Percentiles rank a stretch among this genome's conserved stretches.
phyloP scores from a whole-genome alignment of 2,329 filamentous ascomycete species.

The Neonectria coccinea region DNA sequence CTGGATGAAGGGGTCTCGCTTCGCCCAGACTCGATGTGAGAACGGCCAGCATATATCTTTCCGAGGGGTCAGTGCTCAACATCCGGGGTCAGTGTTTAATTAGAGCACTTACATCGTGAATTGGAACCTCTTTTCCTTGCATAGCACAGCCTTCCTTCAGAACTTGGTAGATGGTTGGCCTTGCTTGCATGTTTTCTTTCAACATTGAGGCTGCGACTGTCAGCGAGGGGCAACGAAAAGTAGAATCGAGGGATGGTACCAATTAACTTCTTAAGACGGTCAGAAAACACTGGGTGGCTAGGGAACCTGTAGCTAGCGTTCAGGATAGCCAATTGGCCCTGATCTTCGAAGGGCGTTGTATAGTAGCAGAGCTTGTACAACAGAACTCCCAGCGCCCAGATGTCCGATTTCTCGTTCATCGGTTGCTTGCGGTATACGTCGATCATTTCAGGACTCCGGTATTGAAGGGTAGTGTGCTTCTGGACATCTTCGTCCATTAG shows the following conservation, averaged over 20 bases:
- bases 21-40: slow-evolving; percentile 71
- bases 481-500: slow-evolving; percentile 97
- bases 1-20: slow-evolving; percentile 64
- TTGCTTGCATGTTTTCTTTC: slow-evolving; percentile 78
- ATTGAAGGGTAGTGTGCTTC: slow-evolving; percentile 96
- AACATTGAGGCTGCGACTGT: slow-evolving; percentile 82
- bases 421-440: slow-evolving; percentile 97
- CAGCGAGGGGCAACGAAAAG: slow-evolving; percentile 26
- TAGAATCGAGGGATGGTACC: slow-evolving; percentile 60
- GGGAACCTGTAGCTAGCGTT: slow-evolving; percentile 96
- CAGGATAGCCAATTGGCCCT: slow-evolving; percentile 95
- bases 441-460: slow-evolving; percentile 98
- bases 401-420: slow-evolving; percentile 98
- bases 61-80: slow-evolving; percentile 19
- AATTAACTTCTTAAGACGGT: slow-evolving; percentile 89
- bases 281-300: slow-evolving; percentile 87
- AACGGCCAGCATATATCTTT: slow-evolving; percentile 78
- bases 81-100: not conserved
- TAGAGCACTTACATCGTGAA: slow-evolving; percentile 81
- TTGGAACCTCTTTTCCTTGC: slow-evolving; percentile 86
- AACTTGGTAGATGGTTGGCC: slow-evolving; percentile 96
- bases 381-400: slow-evolving; percentile 95
- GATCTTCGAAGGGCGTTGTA: slow-evolving; percentile 97
- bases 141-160: slow-evolving; percentile 88
- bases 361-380: slow-evolving; percentile 99